Percentiles rank a stretch among this genome's conserved stretches.
Conservation (phyloP, 345 rosid genomes). For the Corymbia maculata region DNA sequence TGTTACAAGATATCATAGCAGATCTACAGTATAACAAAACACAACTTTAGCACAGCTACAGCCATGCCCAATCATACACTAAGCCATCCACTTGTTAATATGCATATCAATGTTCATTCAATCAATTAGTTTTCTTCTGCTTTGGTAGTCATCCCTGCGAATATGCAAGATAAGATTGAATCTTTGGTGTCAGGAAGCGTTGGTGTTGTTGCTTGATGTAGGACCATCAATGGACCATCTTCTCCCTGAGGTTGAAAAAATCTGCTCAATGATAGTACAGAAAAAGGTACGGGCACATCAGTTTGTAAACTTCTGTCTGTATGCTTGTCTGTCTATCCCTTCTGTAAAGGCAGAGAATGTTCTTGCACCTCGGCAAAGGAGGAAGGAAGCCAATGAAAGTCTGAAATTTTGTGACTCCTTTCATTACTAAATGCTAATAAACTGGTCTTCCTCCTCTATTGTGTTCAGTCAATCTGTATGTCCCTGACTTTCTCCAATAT, state of each 20-base stretch:
- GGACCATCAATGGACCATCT: conserved; percentile 73
- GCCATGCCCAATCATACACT: not conserved
- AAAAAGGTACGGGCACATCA: conserved; percentile 46
- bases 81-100: not conserved
- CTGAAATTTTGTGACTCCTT: not conserved
- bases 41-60: not conserved
- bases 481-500: not conserved
- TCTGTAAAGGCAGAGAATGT: not conserved
- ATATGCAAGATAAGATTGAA: not conserved
- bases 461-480: not conserved
- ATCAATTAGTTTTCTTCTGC: not conserved
- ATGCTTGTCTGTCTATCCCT: not conserved
- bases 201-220: conserved; percentile 73
- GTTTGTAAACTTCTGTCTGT: not conserved
- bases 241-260: conserved; percentile 53
- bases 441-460: not conserved
- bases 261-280: conserved; percentile 60
- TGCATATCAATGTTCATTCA: not conserved
- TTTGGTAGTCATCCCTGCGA: not conserved
- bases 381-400: not conserved
- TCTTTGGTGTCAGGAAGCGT: conserved; percentile 45
- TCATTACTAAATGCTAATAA: not conserved
- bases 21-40: not conserved
- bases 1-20: not conserved
- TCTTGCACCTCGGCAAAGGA: not conserved